Evolutionary conservation across 2,329 filamentous ascomycete species (phyloP).

Genomic region (Pseudogymnoascus sp.): DNA sequence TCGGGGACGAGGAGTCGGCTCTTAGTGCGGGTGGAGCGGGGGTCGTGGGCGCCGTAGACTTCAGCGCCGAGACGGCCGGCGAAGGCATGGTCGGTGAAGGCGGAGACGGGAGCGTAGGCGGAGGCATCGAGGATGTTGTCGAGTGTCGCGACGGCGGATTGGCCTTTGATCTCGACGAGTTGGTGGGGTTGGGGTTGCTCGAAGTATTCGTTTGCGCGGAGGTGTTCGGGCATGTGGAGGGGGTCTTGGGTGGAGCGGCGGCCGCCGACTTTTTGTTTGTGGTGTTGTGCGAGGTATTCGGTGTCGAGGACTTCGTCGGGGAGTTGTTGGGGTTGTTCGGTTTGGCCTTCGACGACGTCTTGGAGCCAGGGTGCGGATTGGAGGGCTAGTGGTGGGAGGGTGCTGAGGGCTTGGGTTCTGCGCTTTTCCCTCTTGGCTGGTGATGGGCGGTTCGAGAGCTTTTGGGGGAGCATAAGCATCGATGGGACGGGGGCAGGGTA

Average conservation of each 20-base stretch:
- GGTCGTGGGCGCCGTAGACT: conserved; percentile 43
- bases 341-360: conserved; percentile 25
- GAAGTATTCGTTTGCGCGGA: conserved; percentile 88
- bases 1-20: conserved; percentile 25
- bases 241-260: conserved; percentile 29
- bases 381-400: conserved; percentile 42
- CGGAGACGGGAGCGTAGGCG: conserved; percentile 74
- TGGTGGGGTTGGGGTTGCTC: conserved; percentile 53
- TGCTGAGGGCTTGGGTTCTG: conserved; percentile 62
- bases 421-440: conserved; percentile 56
- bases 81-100: conserved; percentile 84
- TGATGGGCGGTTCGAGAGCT: conserved; percentile 67
- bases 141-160: conserved; percentile 79
- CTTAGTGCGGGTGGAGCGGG: conserved; percentile 44
- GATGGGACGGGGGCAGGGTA: conserved; percentile 92
- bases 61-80: conserved; percentile 67
- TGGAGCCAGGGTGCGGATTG: conserved; percentile 31
- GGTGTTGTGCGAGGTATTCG: conserved; percentile 27
- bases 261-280: conserved; percentile 22
- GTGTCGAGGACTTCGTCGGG: conserved; percentile 20
- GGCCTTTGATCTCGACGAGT: conserved; percentile 54
- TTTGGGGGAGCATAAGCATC: conserved; percentile 86
- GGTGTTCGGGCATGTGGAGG: conserved; percentile 63
- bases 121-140: conserved; percentile 90
- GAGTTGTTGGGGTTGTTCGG: conserved; percentile 15